Evolutionary conservation across 768 basidiomycete genomes (phyloP), one percentile per base, ranked within the genome.

Genomic region (Amanita thiersii): DNA sequence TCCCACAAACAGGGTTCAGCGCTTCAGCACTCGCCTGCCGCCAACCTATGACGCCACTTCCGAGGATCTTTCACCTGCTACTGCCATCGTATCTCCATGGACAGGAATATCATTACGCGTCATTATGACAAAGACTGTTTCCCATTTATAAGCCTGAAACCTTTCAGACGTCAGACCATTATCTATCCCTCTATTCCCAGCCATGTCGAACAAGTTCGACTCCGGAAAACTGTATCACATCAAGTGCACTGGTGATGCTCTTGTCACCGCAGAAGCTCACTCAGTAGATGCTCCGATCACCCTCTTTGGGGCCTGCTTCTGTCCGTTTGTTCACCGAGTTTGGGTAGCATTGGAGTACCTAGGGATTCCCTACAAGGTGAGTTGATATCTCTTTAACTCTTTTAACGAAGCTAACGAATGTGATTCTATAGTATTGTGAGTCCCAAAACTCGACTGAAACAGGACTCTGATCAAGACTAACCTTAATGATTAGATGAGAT

Each of bases 301-400:
- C 0, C 65, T 90, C 17, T 88, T 86, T 49, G 78, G 68, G 6
- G 70, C 75, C 39, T 86, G 81, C 54, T 86, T 86, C 53, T 87
- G 85, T 54, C 84, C 85, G 0, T 89, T 88, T 53, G 86, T 88
- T 1, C 86, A 89, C 57, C 69, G 87, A 11, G 83, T 75, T 2
- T 91, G 88, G 87, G 69, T 79, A 14, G 71, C 77, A 0, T 65
- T 89, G 21, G 86, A 90, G 56, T 70, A 73, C 47, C 72, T 86
- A 15, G 70, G 66, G 1, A 73, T 88, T 33, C 73, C 77, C 2
- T 89, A 92, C 62, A 74, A 79, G 55, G 83, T 81, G 43, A 36
- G 64, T 39, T 36, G 1, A n/a, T 37, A 3, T 35, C 3, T n/a
- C 1, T 25, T 41, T 19, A 11, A 5, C 31, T n/a, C n/a, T n/a